Evolutionary conservation across 768 basidiomycete genomes (phyloP), one percentile per base, ranked within the genome.

Genomic region (Suillus bovinus): DNA sequence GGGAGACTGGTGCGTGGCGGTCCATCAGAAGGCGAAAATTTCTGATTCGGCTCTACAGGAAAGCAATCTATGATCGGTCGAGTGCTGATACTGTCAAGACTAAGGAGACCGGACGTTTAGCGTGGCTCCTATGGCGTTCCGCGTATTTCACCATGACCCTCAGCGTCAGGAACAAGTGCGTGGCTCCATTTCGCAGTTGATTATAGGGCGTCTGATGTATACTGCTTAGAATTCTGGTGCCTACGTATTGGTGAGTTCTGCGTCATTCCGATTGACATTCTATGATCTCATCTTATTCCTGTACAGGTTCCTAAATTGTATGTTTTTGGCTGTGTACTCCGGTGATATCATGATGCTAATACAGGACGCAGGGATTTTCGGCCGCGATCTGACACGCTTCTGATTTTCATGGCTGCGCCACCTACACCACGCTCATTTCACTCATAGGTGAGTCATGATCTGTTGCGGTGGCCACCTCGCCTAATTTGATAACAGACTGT

Each of bases 131-230:
- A 54, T 92, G 90, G 90, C 80, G 90, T 59, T 88, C 87, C 20
- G 90, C 91, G 2, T 93, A 93, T 75, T 90, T 91, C 72, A 89
- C 88, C 6, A 85, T 84, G 84, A 89, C 89, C 5, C 72, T 93
- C 59, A 90, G 88, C 69, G 62, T 82, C 64, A 79, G 89, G 72
- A 91, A 91, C 74, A 89, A 86, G 86, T 86, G 65, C 68, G 82
- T 80, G 57, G 9, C 52, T 53, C 44, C 60, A 16, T 59, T 20
- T 56, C 38, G 39, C 49, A 24, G 39, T 33, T 31, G 47, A 62
- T 63, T 63, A 62, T 64, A 63, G 29, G 22, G 49, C 11, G 56
- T 59, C 47, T 38, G 14, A 64, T 66, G 31, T 61, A 46, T 62
- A 50, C 63, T 64, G 34, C 38, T 14, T 63, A 87, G 86, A 70